Evolutionary conservation across 768 basidiomycete genomes (phyloP).

Genomic region (Kwoniella botswanensis): DNA sequence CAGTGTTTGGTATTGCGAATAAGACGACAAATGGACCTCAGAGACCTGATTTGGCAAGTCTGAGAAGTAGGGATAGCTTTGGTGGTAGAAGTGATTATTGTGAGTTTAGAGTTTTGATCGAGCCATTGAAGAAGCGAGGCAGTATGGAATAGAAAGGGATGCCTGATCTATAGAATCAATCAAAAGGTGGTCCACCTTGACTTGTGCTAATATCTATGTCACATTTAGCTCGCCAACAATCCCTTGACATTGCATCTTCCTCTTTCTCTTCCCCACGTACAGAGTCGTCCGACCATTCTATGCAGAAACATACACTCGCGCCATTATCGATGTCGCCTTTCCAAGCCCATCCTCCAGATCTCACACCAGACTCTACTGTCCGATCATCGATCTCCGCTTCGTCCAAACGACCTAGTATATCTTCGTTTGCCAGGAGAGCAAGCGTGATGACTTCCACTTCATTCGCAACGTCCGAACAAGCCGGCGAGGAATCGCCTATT

Average conservation of each 20-base stretch:
- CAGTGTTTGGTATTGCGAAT: background rate
- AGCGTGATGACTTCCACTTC: constrained; percentile 21
- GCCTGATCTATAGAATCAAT: background rate
- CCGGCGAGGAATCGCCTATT: constrained; percentile 1
- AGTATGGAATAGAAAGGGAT: too few relatives aligned
- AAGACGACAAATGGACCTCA: background rate
- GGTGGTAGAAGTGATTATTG: constrained; percentile 18
- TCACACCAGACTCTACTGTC: constrained; percentile 25
- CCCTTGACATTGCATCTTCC: constrained; percentile 11
- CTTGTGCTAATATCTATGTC: background rate
- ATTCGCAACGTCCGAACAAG: constrained; percentile 11
- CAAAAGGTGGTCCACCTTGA: background rate
- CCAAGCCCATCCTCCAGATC: constrained; percentile 24
- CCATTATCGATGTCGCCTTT: constrained; percentile 27
- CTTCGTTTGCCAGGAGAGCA: constrained; percentile 19
- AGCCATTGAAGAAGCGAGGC: too few relatives aligned
- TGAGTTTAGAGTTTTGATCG: constrained; percentile 1
- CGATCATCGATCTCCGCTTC: constrained; percentile 20
- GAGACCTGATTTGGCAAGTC: constrained; percentile 8
- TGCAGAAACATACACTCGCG: constrained; percentile 19
- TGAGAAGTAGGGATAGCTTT: constrained; percentile 21
- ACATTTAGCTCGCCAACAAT: constrained; percentile 22
- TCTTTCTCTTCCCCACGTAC: constrained; percentile 16
- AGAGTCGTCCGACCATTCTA: constrained; percentile 8
- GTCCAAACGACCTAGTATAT: constrained; percentile 20